These are phyloP conservation scores for Aquilaria malaccensis DNA, from an alignment of 345 rosid genomes.

Conservation along the genomic window DNA sequence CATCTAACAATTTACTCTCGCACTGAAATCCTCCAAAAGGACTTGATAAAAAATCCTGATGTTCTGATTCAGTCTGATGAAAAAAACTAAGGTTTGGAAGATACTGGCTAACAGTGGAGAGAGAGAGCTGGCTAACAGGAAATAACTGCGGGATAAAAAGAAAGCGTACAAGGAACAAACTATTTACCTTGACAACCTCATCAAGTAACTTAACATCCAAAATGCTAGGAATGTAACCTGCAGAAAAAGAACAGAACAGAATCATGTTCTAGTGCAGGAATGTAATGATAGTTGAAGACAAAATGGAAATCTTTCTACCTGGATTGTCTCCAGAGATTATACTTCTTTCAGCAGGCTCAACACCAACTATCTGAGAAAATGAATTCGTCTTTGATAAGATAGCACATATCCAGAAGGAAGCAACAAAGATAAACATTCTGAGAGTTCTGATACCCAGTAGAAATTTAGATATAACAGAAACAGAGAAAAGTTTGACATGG, in stretches of 20 bases:
- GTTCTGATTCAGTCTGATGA: no score
- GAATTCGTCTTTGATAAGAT: constrained; percentile 13
- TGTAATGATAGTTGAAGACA: not conserved
- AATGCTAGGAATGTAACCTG: constrained; percentile 78
- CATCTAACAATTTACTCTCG: no score
- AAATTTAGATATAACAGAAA: no score
- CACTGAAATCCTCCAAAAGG: no score
- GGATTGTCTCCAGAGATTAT: constrained; percentile 76
- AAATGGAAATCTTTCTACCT: constrained; percentile 34
- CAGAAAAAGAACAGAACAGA: constrained; percentile 9
- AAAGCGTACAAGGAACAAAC: not conserved
- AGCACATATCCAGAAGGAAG: not conserved
- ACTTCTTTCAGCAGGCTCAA: constrained; percentile 95
- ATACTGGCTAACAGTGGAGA: no score
- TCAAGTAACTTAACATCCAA: constrained; percentile 80
- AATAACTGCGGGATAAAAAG: not conserved
- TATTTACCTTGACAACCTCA: constrained; percentile 70
- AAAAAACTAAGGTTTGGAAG: no score
- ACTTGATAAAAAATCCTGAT: no score
- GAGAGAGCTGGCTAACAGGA: no score
- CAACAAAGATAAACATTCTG: not conserved
- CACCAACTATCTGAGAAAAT: constrained; percentile 66
- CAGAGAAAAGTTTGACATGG: no score
- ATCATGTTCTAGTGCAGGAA: not conserved
- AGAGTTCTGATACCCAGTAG: no score